Evolutionary conservation across 495 filamentous ascomycete genomes (phyloP), one percentile per base, ranked within the genome.

Genomic region (Chlorociboria aeruginascens): DNA sequence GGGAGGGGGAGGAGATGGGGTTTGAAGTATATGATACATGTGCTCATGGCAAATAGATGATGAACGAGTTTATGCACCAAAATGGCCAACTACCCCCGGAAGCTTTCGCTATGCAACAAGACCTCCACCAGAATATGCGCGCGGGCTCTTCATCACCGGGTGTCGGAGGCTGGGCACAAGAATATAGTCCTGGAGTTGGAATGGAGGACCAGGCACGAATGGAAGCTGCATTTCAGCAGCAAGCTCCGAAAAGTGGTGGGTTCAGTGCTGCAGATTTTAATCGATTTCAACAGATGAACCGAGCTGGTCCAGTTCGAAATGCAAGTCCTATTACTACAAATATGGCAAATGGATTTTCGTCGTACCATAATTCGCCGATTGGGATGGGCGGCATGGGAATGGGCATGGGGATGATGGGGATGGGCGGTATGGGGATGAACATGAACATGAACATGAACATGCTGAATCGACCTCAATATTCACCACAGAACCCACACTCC

Each of bases 21-120:
- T 25, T 25, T 25, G 20, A 25, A 25, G 4, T n/a, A n/a, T n/a
- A n/a, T 25, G 39, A 7, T 34, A n/a, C 28, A 25, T 10, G 34
- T 11, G 25, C 30, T 40, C 7, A 31, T 36, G 42, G 32, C 38
- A 7, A 7, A 37, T 57, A 93, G 85, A 88, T 89, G 81, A 85
- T 96, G 81, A 84, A 95, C 59, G 81, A 88, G 33, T 98, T 95
- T 66, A 71, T 94, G 59, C 83, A 88, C 62, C 80, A 89, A 63
- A 71, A 73, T 32, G 72, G 66, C 20, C 76, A 79, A 54, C 47
- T 82, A 32, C 69, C 77, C 14, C 53, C 56, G 12, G 38, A n/a
- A 48, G 53, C 48, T 14, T 60, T 87, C 56, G 76, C 76, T 11
- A 82, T 86, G 74, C 55, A 58, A 46, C 54, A 57, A 16, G 62